Conservation (phyloP, 768 basidiomycete genomes). For the Jaapia argillacea region DNA sequence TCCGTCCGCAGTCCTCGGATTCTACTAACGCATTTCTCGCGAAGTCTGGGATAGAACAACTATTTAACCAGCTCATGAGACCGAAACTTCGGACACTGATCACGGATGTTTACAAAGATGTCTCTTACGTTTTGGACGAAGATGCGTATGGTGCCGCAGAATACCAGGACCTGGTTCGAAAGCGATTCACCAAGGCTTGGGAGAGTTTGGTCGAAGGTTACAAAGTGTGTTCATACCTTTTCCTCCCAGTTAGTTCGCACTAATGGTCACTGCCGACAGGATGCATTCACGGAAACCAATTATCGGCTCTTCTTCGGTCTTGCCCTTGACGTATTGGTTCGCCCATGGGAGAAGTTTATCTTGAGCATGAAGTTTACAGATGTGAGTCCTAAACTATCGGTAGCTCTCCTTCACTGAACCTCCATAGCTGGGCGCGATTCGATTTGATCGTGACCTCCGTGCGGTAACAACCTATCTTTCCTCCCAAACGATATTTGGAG, state of each 20-base stretch:
- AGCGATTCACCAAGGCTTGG: conserved; percentile 88
- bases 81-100: conserved; percentile 80
- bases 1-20: neutral
- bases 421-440: conserved; percentile 82
- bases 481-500: conserved; percentile 83
- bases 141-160: conserved; percentile 78
- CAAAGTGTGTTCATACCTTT: conserved; percentile 40
- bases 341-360: conserved; percentile 91
- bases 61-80: conserved; percentile 91
- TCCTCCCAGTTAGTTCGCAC: too few relatives aligned
- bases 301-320: conserved; percentile 81
- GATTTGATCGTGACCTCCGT: conserved; percentile 88
- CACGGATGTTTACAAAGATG: conserved; percentile 82
- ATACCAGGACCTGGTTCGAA: conserved; percentile 76
- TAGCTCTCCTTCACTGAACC: conserved; percentile 2
- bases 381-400: conserved; percentile 30
- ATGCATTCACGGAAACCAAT: conserved; percentile 79
- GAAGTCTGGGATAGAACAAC: conserved; percentile 80
- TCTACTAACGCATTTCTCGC: conserved; percentile 2
- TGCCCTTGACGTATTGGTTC: conserved; percentile 78
- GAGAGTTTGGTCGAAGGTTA: conserved; percentile 80
- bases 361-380: conserved; percentile 80
- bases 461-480: conserved; percentile 76
- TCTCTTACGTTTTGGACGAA: conserved; percentile 84
- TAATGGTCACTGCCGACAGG: conserved; percentile 51